phyloP scores from a whole-genome alignment of 1,139 yeast species.

The Pneumocystis oryctolagi region DNA sequence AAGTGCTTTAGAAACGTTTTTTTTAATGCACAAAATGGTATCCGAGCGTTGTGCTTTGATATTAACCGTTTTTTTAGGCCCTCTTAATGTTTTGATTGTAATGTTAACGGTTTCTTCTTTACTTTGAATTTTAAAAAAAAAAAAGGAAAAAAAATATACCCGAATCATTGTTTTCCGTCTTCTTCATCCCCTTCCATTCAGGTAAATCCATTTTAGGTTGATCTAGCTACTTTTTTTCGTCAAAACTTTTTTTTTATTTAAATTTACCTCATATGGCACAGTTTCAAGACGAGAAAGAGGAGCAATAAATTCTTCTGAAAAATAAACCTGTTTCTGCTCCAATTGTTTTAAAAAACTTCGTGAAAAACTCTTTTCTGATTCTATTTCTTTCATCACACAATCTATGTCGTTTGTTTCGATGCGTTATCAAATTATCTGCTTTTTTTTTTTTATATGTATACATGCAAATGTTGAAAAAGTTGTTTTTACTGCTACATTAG shows the following conservation, averaged over 20 bases:
- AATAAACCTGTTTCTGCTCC: not conserved
- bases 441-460: not conserved
- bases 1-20: not conserved
- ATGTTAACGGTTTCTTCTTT: not conserved
- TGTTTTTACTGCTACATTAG: not conserved
- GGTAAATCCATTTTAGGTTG: not conserved
- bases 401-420: not conserved
- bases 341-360: not conserved
- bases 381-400: not conserved
- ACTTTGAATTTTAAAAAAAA: not conserved
- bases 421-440: not conserved
- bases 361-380: not conserved
- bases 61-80: not conserved
- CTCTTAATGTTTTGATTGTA: not conserved
- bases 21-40: not conserved
- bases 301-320: not conserved
- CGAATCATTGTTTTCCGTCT: not conserved
- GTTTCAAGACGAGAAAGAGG: not conserved
- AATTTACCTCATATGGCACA: not conserved
- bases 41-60: not conserved
- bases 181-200: not conserved
- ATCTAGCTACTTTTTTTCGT: not conserved
- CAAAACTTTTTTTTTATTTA: not conserved
- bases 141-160: not conserved
- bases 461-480: not conserved